Percentiles rank a stretch among this genome's conserved stretches.
Evolutionary conservation across 2,329 filamentous ascomycete species (phyloP).

Genomic region (Juglanconis oblonga): DNA sequence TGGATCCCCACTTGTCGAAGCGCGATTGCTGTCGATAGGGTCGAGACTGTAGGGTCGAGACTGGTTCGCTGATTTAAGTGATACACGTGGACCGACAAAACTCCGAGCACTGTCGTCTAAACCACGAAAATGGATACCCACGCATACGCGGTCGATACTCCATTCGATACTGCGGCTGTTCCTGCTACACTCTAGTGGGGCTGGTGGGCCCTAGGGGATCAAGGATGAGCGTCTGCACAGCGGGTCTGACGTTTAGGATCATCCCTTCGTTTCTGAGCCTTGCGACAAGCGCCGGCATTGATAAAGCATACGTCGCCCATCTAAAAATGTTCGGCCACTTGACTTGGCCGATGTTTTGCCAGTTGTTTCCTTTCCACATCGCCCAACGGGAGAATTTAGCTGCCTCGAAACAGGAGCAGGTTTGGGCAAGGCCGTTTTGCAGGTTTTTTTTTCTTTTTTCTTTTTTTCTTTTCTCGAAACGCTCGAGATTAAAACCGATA

Average conservation of each 20-base stretch:
- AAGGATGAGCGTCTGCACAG: not conserved
- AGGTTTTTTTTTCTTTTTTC: not conserved
- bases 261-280: conserved; percentile 4
- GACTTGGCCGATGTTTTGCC: conserved; percentile 5
- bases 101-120: not conserved
- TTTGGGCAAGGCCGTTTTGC: not conserved
- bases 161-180: not conserved
- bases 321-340: conserved; percentile 1
- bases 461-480: not conserved
- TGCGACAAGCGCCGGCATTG: not conserved
- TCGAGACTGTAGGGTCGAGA: not conserved
- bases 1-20: not conserved
- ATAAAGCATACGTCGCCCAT: conserved; percentile 1
- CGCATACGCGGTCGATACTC: not conserved
- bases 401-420: not conserved
- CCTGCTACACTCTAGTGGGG: not conserved
- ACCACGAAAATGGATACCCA: not conserved
- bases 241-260: conserved; percentile 16
- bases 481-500: not conserved
- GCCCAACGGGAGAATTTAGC: not conserved
- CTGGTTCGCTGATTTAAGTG: conserved; percentile 1
- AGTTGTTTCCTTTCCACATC: not conserved
- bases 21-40: not conserved
- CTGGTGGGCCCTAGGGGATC: not conserved
- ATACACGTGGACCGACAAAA: conserved; percentile 14